phyloP scores from a whole-genome alignment of 2,329 filamentous ascomycete genomes.

The Penicillium hordei region DNA sequence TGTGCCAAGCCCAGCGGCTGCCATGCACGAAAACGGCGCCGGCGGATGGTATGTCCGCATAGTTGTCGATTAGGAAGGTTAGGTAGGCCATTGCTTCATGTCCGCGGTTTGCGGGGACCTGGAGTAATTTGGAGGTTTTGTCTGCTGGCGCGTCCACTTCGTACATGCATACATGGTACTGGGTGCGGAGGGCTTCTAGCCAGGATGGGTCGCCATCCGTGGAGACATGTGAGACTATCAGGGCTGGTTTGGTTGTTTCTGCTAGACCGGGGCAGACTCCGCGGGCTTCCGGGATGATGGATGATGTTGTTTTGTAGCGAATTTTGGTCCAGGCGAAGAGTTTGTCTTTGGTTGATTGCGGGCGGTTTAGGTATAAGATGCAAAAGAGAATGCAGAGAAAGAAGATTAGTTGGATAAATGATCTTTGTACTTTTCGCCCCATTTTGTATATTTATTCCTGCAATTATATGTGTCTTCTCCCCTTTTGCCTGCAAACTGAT shows the following conservation, averaged over 20 bases:
- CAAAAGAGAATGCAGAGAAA: slow-evolving; percentile 37
- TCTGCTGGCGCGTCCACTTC: slow-evolving; percentile 38
- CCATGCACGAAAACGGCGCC: slow-evolving; percentile 49
- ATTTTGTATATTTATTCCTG: slow-evolving; percentile 22
- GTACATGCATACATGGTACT: slow-evolving; percentile 51
- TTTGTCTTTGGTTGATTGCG: slow-evolving; percentile 29
- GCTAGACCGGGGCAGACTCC: slow-evolving; percentile 47
- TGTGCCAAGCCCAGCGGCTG: slow-evolving; percentile 48
- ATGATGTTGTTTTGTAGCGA: slow-evolving; percentile 42
- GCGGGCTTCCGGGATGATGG: slow-evolving; percentile 35
- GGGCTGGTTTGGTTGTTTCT: slow-evolving; percentile 42
- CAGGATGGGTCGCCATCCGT: slow-evolving; percentile 46
- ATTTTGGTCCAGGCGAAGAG: slow-evolving; percentile 47
- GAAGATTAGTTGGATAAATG: slow-evolving; percentile 37
- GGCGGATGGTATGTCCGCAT: slow-evolving; percentile 38
- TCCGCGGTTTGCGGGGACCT: slow-evolving; percentile 49
- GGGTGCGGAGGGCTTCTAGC: slow-evolving; percentile 40
- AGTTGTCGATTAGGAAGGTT: slow-evolving; percentile 51
- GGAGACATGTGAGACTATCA: slow-evolving; percentile 47
- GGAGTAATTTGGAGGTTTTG: slow-evolving; percentile 33
- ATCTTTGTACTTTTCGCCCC: slow-evolving; percentile 40
- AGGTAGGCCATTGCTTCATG: slow-evolving; percentile 52
- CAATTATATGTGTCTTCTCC: neutral
- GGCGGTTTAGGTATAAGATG: slow-evolving; percentile 41
- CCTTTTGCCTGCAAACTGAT: neutral